These are phyloP conservation scores for Delphinella strobiligena DNA, from an alignment of 2,329 filamentous ascomycete species.

Conservation along the genomic window DNA sequence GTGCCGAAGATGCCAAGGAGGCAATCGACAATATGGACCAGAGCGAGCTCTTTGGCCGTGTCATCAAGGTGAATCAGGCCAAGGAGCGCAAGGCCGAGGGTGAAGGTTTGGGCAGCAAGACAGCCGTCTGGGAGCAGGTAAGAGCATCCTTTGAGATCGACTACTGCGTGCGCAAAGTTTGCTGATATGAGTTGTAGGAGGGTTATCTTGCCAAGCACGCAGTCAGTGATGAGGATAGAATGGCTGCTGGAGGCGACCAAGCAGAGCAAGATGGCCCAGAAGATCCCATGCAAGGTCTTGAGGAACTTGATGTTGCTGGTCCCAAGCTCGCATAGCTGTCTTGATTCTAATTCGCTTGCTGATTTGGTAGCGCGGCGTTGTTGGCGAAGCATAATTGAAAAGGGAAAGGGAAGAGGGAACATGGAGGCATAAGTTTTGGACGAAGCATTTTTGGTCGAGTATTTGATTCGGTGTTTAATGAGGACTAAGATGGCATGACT, in stretches of 20 bases:
- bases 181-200: slow-evolving; percentile 51
- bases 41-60: slow-evolving; percentile 81
- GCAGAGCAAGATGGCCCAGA: slow-evolving; percentile 42
- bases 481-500: too few species aligned
- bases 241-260: slow-evolving; percentile 45
- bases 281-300: slow-evolving; percentile 92
- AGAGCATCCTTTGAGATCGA: slow-evolving; percentile 17
- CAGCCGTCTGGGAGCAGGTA: slow-evolving; percentile 95
- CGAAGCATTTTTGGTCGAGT: too few species aligned
- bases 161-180: slow-evolving; percentile 11
- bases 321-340: slow-evolving; percentile 58
- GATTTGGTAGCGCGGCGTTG: slow-evolving; percentile 6
- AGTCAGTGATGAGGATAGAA: slow-evolving; percentile 65
- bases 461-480: too few species aligned
- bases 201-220: slow-evolving; percentile 85
- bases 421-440: too few species aligned
- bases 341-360: not conserved
- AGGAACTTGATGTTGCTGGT: slow-evolving; percentile 86
- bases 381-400: not conserved
- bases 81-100: slow-evolving; percentile 83
- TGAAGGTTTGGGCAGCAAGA: slow-evolving; percentile 83
- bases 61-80: slow-evolving; percentile 83
- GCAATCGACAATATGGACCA: slow-evolving; percentile 99
- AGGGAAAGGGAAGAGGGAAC: too few species aligned
- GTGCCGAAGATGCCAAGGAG: slow-evolving; percentile 74